phyloP scores from a whole-genome alignment of 257 asterid genomes.

The Solanum ossicruentum region DNA sequence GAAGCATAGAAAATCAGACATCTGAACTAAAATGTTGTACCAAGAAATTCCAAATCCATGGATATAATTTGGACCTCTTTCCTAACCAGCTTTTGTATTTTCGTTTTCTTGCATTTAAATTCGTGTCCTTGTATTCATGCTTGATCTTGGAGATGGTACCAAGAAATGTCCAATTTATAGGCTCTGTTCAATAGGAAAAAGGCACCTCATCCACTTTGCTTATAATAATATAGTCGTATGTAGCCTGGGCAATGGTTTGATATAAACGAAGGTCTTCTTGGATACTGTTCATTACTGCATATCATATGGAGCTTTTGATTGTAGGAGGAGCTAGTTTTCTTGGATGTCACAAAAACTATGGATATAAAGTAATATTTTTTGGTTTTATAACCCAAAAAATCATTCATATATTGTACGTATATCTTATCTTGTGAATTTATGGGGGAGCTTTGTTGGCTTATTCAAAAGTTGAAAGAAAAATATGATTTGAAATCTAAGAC shows the following conservation, averaged over 20 bases:
- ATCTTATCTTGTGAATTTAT: no score
- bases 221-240: not conserved
- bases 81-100: not conserved
- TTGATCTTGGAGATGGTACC: not conserved
- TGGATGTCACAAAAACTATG: no score
- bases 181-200: not conserved
- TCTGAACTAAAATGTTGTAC: not conserved
- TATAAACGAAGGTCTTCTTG: not conserved
- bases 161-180: not conserved
- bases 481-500: no score
- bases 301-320: no score
- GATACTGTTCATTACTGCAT: no score
- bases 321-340: no score
- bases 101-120: not conserved
- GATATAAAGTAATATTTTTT: no score
- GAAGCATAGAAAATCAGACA: conserved; percentile 17
- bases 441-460: no score
- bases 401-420: no score
- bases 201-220: not conserved
- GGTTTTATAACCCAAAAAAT: no score
- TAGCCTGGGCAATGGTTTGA: not conserved
- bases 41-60: not conserved
- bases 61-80: not conserved
- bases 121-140: not conserved
- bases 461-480: no score